Evolutionary conservation across 441 rosid genomes (phyloP).

Genomic region (Eutrema salsugineum): DNA sequence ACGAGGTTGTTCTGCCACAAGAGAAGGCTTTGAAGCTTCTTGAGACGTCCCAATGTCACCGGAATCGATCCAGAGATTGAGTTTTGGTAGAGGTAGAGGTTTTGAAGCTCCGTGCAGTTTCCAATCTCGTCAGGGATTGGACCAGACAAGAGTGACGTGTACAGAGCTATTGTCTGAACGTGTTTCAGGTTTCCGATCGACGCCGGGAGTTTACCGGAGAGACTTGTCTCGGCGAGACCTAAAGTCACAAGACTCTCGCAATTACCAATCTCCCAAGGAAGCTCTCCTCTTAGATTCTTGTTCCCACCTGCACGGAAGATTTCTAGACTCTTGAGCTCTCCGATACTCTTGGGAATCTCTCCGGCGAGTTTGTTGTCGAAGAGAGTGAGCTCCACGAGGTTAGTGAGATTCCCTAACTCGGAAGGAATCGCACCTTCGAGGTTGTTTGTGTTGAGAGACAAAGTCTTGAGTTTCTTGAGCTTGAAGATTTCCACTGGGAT

Average conservation of each 20-base stretch:
- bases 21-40: constrained; percentile 71
- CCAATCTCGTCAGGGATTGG: constrained; percentile 80
- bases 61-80: constrained; percentile 82
- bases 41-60: constrained; percentile 49
- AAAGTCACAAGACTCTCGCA: constrained; percentile 70
- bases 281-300: constrained; percentile 77
- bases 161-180: constrained; percentile 74
- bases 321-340: constrained; percentile 53
- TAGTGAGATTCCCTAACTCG: constrained; percentile 58
- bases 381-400: constrained; percentile 59
- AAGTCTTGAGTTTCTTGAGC: constrained; percentile 50
- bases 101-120: constrained; percentile 75
- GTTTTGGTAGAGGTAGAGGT: constrained; percentile 83
- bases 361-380: constrained; percentile 79
- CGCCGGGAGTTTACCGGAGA: constrained; percentile 75
- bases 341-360: constrained; percentile 66
- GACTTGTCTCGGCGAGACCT: constrained; percentile 90
- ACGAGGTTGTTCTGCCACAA: constrained; percentile 87
- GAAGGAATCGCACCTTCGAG: constrained; percentile 79
- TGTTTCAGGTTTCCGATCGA: constrained; percentile 69
- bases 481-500: constrained; percentile 69
- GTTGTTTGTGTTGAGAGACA: constrained; percentile 64
- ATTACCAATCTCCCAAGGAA: constrained; percentile 86
- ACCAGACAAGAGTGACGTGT: constrained; percentile 70
- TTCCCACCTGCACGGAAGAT: constrained; percentile 84